A percentile compares a stretch with the other conserved stretches of the same genome.
Conservation (phyloP, 805 yeast genomes). For the Zygosaccharomyces lentus region DNA sequence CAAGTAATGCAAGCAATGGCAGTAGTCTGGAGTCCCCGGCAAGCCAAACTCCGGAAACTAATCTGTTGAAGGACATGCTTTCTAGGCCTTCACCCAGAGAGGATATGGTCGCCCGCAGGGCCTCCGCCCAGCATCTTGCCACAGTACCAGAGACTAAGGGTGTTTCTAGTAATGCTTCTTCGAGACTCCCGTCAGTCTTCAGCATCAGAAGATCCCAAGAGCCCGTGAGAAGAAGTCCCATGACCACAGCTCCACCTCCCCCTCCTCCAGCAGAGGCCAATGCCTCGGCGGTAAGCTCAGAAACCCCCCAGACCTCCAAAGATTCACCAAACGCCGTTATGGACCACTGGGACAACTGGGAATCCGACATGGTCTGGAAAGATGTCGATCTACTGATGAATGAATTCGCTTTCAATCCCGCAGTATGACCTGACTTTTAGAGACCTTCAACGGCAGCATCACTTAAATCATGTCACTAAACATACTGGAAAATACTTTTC, state of each 20-base stretch:
- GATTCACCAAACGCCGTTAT: slow-evolving; percentile 30
- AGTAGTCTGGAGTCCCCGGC: slow-evolving; percentile 19
- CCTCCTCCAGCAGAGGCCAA: neutral
- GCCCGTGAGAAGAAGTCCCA: neutral
- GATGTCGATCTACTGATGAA: slow-evolving; percentile 88
- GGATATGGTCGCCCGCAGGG: slow-evolving; percentile 1
- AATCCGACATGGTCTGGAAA: slow-evolving; percentile 49
- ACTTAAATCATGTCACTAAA: neutral
- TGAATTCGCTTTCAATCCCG: slow-evolving; percentile 82
- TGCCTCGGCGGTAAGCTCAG: slow-evolving; percentile 4
- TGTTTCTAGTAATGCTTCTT: neutral
- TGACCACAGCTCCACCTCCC: neutral
- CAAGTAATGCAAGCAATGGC: slow-evolving; percentile 20
- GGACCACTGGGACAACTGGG: slow-evolving; percentile 42
- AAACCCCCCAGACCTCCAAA: slow-evolving; percentile 11
- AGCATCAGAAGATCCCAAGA: slow-evolving; percentile 4
- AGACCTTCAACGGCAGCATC: neutral
- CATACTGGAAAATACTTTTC: neutral
- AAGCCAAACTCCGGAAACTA: slow-evolving; percentile 18
- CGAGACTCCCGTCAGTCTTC: slow-evolving; percentile 7
- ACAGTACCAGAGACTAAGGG: slow-evolving; percentile 3
- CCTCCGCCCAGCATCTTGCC: neutral
- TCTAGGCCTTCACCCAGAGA: slow-evolving; percentile 21
- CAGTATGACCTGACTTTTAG: slow-evolving; percentile 25
- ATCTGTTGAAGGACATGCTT: slow-evolving; percentile 19